Base-by-base conservation (phyloP, 352 stramenopile species). In the Globisporangium viniferum region DNA sequence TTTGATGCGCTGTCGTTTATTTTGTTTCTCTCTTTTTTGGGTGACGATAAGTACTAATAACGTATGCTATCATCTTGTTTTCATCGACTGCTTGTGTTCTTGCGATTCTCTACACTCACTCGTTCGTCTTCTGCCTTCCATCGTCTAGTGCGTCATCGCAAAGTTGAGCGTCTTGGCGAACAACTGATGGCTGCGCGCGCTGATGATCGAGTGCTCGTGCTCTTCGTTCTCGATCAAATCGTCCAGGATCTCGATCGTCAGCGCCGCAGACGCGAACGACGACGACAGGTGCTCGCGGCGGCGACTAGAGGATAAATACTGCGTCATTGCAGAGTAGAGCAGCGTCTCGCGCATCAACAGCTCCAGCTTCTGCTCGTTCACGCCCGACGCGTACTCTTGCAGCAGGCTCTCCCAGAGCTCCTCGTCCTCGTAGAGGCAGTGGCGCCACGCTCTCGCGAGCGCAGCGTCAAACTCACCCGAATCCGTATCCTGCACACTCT, bases 101-200 rank as follows among this genome's bases (percentile, higher is more conserved):
- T 24, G 14, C 44, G 18, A 51, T 22, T 20, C 8, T 51, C 44
- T 51, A 51, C 44, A 51, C 15, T 14, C 53, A 44, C 20, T 60
- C 20, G 7, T 14, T 8, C 64, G 48, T 62, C 49, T 63, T 27
- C 18, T 68, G 10, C 22, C 27, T 51, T 64, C 14, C 9, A 51
- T 51, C 18, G 44, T 51, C 41, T 66, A 70, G 22, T 66, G 62
- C 39, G 57, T n/a, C 10, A 67, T 68, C n/a, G 81, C 83, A 64
- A 93, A 70, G 55, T 83, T 78, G 56, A 94, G 75, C 55, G 87
- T 90, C 79, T 94, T 94, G 51, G 88, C 77, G 31, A 93, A 74
- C 4, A 94, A 58, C 66, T 90, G 85, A 24, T 86, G 79, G 29
- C 77, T 81, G 24, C 75, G 81, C 8, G 71, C 70, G 56, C 76